Conservation (phyloP, 306 rosid genomes). For the Mimosa bimucronata region DNA sequence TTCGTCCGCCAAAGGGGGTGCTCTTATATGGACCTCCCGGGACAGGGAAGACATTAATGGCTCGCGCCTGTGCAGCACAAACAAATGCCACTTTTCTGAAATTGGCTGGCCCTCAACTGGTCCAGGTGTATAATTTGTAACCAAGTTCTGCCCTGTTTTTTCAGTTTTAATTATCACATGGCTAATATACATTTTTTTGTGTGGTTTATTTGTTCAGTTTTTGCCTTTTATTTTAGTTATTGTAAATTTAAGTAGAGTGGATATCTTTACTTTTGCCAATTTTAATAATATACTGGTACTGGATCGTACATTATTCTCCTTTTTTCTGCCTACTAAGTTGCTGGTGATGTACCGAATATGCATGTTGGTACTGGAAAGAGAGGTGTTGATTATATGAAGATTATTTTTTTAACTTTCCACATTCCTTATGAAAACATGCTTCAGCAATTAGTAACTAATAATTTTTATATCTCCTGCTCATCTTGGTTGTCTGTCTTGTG, state of each 20-base stretch:
- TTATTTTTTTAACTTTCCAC: slow-evolving; percentile 22
- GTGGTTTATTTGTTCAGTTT: neutral
- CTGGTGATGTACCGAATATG: neutral
- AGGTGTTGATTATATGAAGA: slow-evolving; percentile 11
- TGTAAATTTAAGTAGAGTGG: neutral
- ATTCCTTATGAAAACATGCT: neutral
- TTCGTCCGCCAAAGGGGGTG: slow-evolving; percentile 98
- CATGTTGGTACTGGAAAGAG: neutral
- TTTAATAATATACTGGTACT: neutral
- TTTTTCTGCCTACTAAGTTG: neutral
- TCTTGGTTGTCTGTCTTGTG: slow-evolving; percentile 5
- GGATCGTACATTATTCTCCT: neutral
- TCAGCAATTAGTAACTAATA: slow-evolving; percentile 5
- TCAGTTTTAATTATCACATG: neutral
- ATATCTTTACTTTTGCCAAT: neutral
- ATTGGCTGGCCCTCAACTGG: slow-evolving; percentile 95
- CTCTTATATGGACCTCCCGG: slow-evolving; percentile 99
- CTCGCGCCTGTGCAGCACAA: slow-evolving; percentile 98
- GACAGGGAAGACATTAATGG: slow-evolving; percentile 98
- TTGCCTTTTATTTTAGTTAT: neutral
- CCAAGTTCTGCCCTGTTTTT: neutral
- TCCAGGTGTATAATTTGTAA: slow-evolving; percentile 66
- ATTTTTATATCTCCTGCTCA: slow-evolving; percentile 5
- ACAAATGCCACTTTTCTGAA: slow-evolving; percentile 94
- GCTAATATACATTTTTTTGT: neutral